Evolutionary conservation across 495 filamentous ascomycete genomes (phyloP), one percentile per base, ranked within the genome.

Genomic region (Trichoderma gamsii): DNA sequence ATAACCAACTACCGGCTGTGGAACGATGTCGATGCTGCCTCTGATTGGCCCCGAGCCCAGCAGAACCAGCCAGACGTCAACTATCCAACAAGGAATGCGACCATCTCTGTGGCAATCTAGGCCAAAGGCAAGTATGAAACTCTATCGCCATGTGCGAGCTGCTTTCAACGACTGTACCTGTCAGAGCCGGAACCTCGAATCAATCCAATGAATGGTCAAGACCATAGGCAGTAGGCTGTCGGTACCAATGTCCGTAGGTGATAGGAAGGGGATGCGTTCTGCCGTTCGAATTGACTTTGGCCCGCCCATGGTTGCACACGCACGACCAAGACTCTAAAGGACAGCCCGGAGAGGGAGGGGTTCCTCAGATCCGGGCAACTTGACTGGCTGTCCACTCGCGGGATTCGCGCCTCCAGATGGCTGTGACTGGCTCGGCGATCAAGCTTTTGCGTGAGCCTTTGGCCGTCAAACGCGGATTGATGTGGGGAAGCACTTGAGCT

Each of bases 261-360:
- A 21, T 7, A n/a, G 15, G 46, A 7, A 16, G n/a, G 46, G n/a
- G n/a, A n/a, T n/a, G n/a, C n/a, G n/a, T n/a, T n/a, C n/a, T 56
- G 9, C 8, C n/a, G 2, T 49, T 21, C 51, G 29, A 61, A 61
- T 61, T 61, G 56, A 61, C 56, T 61, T 61, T 32, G 49, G n/a
- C 4, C n/a, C 56, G 56, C 16, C 25, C 56, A 27, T 1, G 16
- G 0, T 32, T n/a, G 56, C 23, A 61, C 56, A 29, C 56, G 56
- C 56, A 32, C 12, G 56, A 61, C 56, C 56, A 61, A 18, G 56
- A 29, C 56, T 21, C 8, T 35, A 61, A 32, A 61, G 56, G 51
- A 9, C 13, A 52, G 49, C 18, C 18, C 18, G 49, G 56, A 21
- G 13, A 32, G 25, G 25, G 23, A 61, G 23, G 51, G 21, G 51